A percentile compares a stretch with the other conserved stretches of the same genome.
Conservation (phyloP, 495 filamentous ascomycete species). For the Pyronema omphalodes region DNA sequence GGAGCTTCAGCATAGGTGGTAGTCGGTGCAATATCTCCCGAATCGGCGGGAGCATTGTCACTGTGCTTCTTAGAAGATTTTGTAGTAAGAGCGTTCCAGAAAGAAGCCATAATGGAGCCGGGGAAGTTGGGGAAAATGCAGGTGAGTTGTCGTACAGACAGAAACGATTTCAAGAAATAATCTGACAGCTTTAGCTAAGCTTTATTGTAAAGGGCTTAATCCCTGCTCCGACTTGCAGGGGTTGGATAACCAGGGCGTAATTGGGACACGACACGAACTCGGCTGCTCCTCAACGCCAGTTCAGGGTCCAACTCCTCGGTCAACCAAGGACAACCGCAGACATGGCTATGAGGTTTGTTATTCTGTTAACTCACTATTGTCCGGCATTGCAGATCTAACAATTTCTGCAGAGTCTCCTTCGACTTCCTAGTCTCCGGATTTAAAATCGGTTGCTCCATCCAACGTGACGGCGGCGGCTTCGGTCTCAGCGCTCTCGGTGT, state of each 20-base stretch:
- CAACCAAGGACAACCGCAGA: background rate
- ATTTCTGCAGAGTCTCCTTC: conserved; percentile 12
- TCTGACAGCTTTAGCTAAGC: too few relatives aligned
- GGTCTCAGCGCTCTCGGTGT: too few relatives aligned
- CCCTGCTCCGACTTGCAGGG: too few relatives aligned
- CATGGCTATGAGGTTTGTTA: conserved; percentile 2
- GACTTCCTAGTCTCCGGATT: conserved; percentile 22
- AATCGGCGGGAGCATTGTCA: conserved; percentile 6
- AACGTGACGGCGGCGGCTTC: conserved; percentile 16
- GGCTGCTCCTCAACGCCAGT: too few relatives aligned
- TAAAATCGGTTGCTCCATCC: conserved; percentile 20
- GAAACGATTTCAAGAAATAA: too few relatives aligned
- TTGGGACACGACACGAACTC: too few relatives aligned
- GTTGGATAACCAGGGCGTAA: too few relatives aligned
- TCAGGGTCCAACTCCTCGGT: too few relatives aligned
- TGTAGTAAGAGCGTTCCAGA: conserved; percentile 13
- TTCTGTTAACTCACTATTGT: too few relatives aligned
- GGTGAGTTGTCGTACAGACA: too few relatives aligned
- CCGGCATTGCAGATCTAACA: background rate
- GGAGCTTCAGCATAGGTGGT: conserved; percentile 6
- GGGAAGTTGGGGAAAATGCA: background rate
- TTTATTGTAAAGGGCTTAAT: too few relatives aligned
- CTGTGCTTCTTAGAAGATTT: background rate
- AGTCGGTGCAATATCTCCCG: conserved; percentile 13
- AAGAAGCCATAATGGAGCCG: conserved; percentile 8